A percentile compares a stretch with the other conserved stretches of the same genome.
Evolutionary conservation across 257 asterid genomes (phyloP).

Genomic region (Rubia yunnanensis): DNA sequence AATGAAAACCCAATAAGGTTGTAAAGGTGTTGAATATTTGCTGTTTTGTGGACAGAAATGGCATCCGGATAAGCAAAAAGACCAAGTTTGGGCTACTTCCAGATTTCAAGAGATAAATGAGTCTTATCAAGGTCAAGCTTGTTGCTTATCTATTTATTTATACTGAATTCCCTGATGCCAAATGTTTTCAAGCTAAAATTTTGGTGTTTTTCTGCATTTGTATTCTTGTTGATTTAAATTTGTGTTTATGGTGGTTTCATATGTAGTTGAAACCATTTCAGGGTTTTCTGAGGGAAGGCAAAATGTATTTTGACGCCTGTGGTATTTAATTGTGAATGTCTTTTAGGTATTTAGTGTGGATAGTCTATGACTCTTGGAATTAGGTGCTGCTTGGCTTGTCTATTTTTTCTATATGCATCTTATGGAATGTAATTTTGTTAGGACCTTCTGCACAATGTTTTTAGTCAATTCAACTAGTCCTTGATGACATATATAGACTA

Average conservation of each 20-base stretch:
- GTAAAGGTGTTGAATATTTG: not conserved
- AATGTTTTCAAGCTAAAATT: too few species aligned
- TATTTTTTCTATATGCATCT: not conserved
- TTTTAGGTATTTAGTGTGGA: not conserved
- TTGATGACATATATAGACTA: not conserved
- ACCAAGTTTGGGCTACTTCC: slow-evolving; percentile 50
- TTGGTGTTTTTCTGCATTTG: not conserved
- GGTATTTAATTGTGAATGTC: too few species aligned
- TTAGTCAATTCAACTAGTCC: not conserved
- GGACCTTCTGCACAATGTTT: not conserved
- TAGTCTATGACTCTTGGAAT: not conserved
- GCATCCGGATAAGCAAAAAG: slow-evolving; percentile 94
- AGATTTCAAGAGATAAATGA: slow-evolving; percentile 87
- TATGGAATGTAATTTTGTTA: not conserved
- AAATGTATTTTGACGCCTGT: too few species aligned
- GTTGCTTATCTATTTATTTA: not conserved
- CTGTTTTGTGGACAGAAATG: slow-evolving; percentile 50
- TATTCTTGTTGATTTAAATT: not conserved
- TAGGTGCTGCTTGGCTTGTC: slow-evolving; percentile 1
- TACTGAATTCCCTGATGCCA: not conserved
- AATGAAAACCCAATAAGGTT: not conserved
- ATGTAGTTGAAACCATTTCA: too few species aligned
- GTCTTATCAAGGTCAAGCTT: slow-evolving; percentile 66
- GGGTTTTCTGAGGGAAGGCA: too few species aligned
- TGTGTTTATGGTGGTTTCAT: not conserved